Percentiles rank a stretch among this genome's conserved stretches.
Evolutionary conservation across 2,329 filamentous ascomycete species (phyloP).

Genomic region (Xylariaceae sp.): DNA sequence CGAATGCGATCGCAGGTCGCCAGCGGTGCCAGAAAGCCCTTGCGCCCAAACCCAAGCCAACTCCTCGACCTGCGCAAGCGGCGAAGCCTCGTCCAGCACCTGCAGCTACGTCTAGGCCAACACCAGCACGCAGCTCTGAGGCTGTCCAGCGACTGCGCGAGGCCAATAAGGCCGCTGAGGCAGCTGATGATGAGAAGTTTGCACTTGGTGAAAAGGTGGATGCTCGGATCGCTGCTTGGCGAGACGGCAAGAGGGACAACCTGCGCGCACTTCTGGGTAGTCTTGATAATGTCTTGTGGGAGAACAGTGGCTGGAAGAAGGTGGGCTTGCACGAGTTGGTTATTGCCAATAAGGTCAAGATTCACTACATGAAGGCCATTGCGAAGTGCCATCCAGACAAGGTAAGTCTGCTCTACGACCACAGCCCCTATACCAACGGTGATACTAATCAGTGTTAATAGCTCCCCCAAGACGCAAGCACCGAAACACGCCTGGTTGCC

Average conservation of each 20-base stretch:
- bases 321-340: constrained; percentile 90
- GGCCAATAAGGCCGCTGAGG: constrained; percentile 79
- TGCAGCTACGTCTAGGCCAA: constrained; percentile 36
- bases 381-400: constrained; percentile 98
- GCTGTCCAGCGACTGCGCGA: constrained; percentile 78
- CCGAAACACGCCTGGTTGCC: constrained; percentile 61
- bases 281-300: constrained; percentile 85
- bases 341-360: constrained; percentile 91
- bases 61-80: constrained; percentile 41
- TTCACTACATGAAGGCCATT: constrained; percentile 98
- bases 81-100: constrained; percentile 42
- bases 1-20: constrained; percentile 76
- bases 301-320: constrained; percentile 92
- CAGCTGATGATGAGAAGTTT: constrained; percentile 88
- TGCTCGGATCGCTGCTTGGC: constrained; percentile 72
- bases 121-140: constrained; percentile 54
- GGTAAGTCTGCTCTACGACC: constrained; percentile 49
- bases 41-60: constrained; percentile 57
- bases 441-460: constrained; percentile 31
- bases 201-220: constrained; percentile 82
- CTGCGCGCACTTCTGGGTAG: constrained; percentile 80
- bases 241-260: constrained; percentile 88
- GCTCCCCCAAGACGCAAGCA: constrained; percentile 60
- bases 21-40: constrained; percentile 84
- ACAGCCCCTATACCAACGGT: constrained; percentile 1